Percentiles rank a stretch among this genome's conserved stretches.
These are phyloP conservation scores for Hygrocybe punicea DNA, from an alignment of 768 basidiomycete genomes.

Conservation along the genomic window DNA sequence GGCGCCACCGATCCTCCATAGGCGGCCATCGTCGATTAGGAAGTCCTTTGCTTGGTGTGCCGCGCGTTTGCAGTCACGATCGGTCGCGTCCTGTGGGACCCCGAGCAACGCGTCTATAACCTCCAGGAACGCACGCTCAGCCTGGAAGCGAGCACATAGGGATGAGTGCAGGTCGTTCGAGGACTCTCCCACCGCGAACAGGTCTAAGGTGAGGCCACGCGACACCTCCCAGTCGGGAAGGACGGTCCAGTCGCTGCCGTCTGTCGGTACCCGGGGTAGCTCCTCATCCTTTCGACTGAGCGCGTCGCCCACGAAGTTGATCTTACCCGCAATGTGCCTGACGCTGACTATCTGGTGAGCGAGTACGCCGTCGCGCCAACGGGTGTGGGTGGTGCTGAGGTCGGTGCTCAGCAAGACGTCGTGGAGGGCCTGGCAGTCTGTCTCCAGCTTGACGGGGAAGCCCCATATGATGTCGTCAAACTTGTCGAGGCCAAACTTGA, in stretches of 20 bases:
- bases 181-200: slow-evolving; percentile 10
- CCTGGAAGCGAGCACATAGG: no score
- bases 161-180: no score
- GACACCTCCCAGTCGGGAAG: slow-evolving; percentile 23
- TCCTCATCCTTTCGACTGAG: background rate
- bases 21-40: background rate
- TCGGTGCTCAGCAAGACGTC: slow-evolving; percentile 24
- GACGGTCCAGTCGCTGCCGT: slow-evolving; percentile 34
- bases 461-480: slow-evolving; percentile 25
- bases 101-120: no score
- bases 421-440: slow-evolving; percentile 36
- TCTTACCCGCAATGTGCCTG: slow-evolving; percentile 1
- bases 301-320: no score
- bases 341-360: slow-evolving; percentile 23
- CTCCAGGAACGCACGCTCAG: no score
- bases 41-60: no score
- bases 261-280: slow-evolving; percentile 8
- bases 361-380: background rate
- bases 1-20: slow-evolving; percentile 26
- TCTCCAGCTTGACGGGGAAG: slow-evolving; percentile 33
- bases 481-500: slow-evolving; percentile 34
- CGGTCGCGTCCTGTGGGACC: no score
- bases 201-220: slow-evolving; percentile 10
- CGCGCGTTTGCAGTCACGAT: no score
- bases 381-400: background rate